These are phyloP conservation scores for Cytospora chrysosperma DNA, from an alignment of 2,329 filamentous ascomycete genomes.

Conservation along the genomic window DNA sequence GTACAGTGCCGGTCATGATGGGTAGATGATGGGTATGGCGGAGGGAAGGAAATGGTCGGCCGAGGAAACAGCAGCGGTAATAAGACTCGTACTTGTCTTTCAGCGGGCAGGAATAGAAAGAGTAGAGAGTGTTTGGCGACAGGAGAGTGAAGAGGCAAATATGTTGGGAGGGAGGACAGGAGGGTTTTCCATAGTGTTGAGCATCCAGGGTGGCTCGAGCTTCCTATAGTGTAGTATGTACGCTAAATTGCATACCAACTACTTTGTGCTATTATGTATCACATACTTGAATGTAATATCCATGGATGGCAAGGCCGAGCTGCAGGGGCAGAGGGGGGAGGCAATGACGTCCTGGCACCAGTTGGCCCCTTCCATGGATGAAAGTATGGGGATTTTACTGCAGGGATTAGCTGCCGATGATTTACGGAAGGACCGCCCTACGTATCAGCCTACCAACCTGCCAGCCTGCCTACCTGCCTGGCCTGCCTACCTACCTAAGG, in stretches of 20 bases:
- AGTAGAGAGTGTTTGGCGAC: background rate
- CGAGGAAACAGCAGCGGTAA: background rate
- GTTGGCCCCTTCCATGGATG: too few relatives aligned
- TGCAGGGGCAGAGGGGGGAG: too few relatives aligned
- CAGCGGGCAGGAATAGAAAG: background rate
- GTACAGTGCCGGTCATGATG: conserved; percentile 3
- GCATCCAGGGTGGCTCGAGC: background rate
- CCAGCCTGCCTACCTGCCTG: too few relatives aligned
- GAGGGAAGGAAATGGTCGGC: background rate
- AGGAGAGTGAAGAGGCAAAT: background rate
- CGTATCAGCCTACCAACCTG: too few relatives aligned
- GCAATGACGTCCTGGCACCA: too few relatives aligned
- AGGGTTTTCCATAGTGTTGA: background rate
- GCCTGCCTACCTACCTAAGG: too few relatives aligned
- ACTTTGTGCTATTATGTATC: too few relatives aligned
- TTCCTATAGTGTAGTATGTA: background rate
- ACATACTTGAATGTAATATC: too few relatives aligned
- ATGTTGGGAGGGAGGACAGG: background rate
- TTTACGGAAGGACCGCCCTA: background rate
- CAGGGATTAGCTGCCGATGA: background rate
- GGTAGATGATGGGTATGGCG: conserved; percentile 11
- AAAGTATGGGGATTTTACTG: background rate
- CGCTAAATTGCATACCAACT: background rate
- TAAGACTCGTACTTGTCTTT: background rate
- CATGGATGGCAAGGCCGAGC: too few relatives aligned